Base-by-base conservation (phyloP, 2,329 filamentous ascomycete species). In the Epicoccum sorghinum region DNA sequence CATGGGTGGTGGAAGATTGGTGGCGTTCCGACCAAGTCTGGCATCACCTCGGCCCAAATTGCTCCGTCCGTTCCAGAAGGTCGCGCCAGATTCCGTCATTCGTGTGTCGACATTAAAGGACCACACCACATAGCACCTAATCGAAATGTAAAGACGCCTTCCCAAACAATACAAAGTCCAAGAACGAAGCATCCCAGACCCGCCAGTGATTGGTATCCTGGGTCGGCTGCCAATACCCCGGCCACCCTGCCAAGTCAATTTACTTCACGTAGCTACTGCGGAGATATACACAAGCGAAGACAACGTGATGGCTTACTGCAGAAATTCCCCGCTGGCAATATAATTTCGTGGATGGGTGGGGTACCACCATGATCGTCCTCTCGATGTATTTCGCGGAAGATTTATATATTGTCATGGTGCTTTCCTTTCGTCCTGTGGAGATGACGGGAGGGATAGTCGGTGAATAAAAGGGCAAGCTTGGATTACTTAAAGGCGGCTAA, bases 191-290 rank as follows among this genome's bases (percentile, higher is more conserved):
- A 38, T 9, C 29, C 50, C 41, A 41, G 42, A 24, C 23, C 30
- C 24, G 25, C 37, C 30, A 46, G 41, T 37, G 37, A 23, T 6
- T 46, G 9, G 40, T 45, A 18, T 18, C 18, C 46, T 41, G 32
- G 36, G 45, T 55, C 52, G 52, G 52, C 41, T 50, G 41, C 37
- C 42, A 55, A 55, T 55, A 30, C 42, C 37, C 52, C 52, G 52
- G 52, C 4, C 25, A 23, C 9, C 14, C 24, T 50, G 52, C 47
- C 52, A 55, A 55, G 52, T 50, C 52, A 55, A 55, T 55, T 30
- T 46, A 55, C 46, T 40, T 37, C 41, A 46, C 45, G 37, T 50
- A 50, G 46, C 46, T 55, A 55, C 46, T 55, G 47, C 52, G 37
- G 25, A 50, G 18, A 41, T 14, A 24, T 24, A 42, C 36, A 37